Evolutionary conservation across 2,329 filamentous ascomycete species (phyloP), one percentile per base, ranked within the genome.

Genomic region (Curvularia sp.): DNA sequence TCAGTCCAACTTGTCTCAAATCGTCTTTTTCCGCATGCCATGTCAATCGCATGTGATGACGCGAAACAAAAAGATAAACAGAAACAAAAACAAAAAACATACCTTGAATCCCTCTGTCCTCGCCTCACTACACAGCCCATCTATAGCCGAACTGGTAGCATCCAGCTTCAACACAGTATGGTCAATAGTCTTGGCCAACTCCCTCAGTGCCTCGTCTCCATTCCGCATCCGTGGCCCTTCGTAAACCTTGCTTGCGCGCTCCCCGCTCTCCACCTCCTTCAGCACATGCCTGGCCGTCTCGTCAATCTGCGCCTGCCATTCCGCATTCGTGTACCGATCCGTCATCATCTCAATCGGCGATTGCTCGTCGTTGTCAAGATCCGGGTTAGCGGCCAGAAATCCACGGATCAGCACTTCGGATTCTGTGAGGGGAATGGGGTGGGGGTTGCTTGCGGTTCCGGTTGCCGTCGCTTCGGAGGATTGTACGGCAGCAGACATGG

Each of bases 51-150:
- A 27, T 32, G 23, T 21, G 15, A 32, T 39, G 25, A 18, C 15
- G 7, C 13, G n/a, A 10, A 8, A n/a, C 2, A 19, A 12, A 12
- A 46, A 13, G 6, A 39, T n/a, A n/a, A n/a, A n/a, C n/a, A n/a
- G n/a, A n/a, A n/a, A n/a, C n/a, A n/a, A n/a, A n/a, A n/a, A n/a
- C n/a, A 21, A 49, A 25, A 32, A 18, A 36, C 73, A 25, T 70
- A 81, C 80, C 66, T 79, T 80, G 63, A 83, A 83, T 3, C 66
- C 69, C 47, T 80, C 74, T 3, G 78, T 74, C 49, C 76, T 76
- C 3, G 86, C 86, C 76, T 87, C 85, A 2, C 75, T 75, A 67
- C 85, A 87, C 28, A 87, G 74, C 9, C 70, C 73, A 69, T 85
- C 82, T 55, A 88, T 81, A 57, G 84, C 79, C 15, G 75, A 67